These are phyloP conservation scores for Lachnellula arida DNA, from an alignment of 2,329 filamentous ascomycete species.

Conservation along the genomic window DNA sequence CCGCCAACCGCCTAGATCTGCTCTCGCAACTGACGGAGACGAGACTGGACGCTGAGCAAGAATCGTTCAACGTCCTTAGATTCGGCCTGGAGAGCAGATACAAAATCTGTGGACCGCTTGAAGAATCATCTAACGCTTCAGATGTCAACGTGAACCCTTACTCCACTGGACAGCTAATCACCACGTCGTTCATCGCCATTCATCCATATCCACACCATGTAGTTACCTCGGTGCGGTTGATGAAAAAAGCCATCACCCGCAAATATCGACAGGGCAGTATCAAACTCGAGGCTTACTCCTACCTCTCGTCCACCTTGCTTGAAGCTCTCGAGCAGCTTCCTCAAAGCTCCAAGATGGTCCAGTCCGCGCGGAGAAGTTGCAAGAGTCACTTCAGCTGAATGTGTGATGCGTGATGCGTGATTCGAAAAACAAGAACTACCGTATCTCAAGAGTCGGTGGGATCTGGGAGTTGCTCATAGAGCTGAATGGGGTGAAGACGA, in stretches of 20 bases:
- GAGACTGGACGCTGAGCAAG: neutral
- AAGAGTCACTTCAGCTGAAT: neutral
- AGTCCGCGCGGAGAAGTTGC: neutral
- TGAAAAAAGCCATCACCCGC: slow-evolving; percentile 28
- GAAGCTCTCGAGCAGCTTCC: slow-evolving; percentile 27
- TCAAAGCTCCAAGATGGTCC: neutral
- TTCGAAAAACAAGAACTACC: too few species aligned
- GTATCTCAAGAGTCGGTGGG: too few species aligned
- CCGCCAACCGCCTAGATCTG: neutral
- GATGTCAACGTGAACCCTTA: neutral
- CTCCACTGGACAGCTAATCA: neutral
- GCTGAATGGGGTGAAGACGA: too few species aligned
- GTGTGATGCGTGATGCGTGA: neutral
- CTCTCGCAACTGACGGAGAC: neutral
- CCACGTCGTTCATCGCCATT: slow-evolving; percentile 28
- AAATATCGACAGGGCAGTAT: slow-evolving; percentile 25
- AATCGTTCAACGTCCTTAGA: neutral
- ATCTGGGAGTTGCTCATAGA: too few species aligned
- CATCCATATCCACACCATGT: slow-evolving; percentile 33
- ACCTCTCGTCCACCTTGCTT: slow-evolving; percentile 25
- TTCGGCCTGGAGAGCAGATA: slow-evolving; percentile 22
- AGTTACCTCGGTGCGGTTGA: slow-evolving; percentile 28
- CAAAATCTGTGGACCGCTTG: slow-evolving; percentile 14
- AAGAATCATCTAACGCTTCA: neutral
- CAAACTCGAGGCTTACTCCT: slow-evolving; percentile 21